These are phyloP conservation scores for Russula brevipes DNA, from an alignment of 768 basidiomycete genomes.

Conservation along the genomic window DNA sequence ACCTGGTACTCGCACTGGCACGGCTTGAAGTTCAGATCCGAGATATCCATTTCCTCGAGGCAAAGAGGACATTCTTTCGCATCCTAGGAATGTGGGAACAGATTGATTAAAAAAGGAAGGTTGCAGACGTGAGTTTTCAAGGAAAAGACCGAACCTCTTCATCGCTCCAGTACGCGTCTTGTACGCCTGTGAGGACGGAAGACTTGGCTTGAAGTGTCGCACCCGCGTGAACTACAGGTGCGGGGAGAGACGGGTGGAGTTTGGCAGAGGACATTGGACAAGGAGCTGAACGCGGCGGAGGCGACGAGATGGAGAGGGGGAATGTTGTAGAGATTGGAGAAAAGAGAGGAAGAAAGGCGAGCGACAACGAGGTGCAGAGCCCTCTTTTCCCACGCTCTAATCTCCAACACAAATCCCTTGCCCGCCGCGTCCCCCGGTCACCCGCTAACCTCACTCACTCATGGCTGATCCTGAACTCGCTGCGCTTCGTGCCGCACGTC, in stretches of 20 bases:
- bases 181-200: constrained; percentile 80
- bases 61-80: constrained; percentile 98
- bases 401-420: not conserved
- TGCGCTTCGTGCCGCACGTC: constrained; percentile 41
- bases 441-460: not conserved
- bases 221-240: constrained; percentile 66
- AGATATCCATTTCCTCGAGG: constrained; percentile 97
- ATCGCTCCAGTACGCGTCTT: constrained; percentile 97
- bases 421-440: not conserved
- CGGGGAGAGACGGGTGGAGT: constrained; percentile 62
- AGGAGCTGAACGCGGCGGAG: constrained; percentile 7
- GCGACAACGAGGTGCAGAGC: constrained; percentile 23
- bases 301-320: not conserved
- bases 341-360: constrained; percentile 7
- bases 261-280: constrained; percentile 47
- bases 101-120: not conserved
- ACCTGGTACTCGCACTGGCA: constrained; percentile 99
- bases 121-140: not conserved
- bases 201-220: constrained; percentile 76
- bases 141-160: constrained; percentile 60
- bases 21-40: constrained; percentile 98
- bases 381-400: constrained; percentile 7
- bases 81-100: constrained; percentile 50
- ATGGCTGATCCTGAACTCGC: constrained; percentile 39
- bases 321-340: not conserved